Evolutionary conservation across 306 rosid genomes (phyloP), one percentile per base, ranked within the genome.

Genomic region (Cercis canadensis): DNA sequence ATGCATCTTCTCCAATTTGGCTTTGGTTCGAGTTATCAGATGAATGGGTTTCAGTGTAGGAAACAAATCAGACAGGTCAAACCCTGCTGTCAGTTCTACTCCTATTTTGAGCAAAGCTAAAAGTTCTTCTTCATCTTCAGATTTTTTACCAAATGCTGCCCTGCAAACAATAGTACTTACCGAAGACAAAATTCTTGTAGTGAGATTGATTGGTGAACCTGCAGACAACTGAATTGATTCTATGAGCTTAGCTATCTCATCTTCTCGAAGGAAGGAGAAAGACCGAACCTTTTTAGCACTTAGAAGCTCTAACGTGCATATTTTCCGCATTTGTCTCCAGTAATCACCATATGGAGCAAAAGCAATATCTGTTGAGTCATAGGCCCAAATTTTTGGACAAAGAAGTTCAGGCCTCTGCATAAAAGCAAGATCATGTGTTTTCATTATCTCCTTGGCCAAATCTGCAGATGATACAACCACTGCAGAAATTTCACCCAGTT

Each of bases 271-370:
- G n/a, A 75, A 73, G 4, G 51, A 19, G 17, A 36, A 66, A 15
- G 78, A 49, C 9, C 59, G 65, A 57, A 81, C 79, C 0, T 78
- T 70, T 9, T 58, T 41, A 10, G 72, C 3, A 63, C 78, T 72
- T 5, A 76, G 17, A 40, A 81, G 54, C 67, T 76, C 81, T 10
- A 39, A 7, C 0, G 18, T 62, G 59, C 69, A 80, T 31, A 80
- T 52, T 53, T 65, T 80, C 33, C 70, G 51, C 13, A 65, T 72
- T 46, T 80, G 69, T 56, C 81, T 75, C 81, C 78, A 75, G 50
- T 80, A 75, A 39, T 75, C 71, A 15, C 75, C 70, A 16, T 52
- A 37, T 6, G 76, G 69, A 5, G 84, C 29, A 36, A 49, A 64
- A 14, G 6, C 50, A 56, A 75, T 70, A 29, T 72, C 67, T 15